Base-by-base conservation (phyloP, 441 rosid genomes). In the Arabidopsis lyrata region DNA sequence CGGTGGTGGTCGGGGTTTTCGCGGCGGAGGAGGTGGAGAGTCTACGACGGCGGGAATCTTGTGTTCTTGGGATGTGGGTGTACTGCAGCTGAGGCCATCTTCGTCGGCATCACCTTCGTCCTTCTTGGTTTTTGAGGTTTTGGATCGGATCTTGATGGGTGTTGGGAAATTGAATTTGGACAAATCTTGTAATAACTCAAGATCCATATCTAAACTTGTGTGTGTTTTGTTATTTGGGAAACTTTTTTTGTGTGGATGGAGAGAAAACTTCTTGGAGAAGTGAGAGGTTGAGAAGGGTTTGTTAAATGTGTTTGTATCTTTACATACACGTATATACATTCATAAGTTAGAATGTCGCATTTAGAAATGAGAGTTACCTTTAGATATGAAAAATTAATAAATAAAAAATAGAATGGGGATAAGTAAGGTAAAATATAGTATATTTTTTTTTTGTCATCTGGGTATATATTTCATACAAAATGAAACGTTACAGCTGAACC, bases 11-110 rank as follows among this genome's bases (percentile, higher is more conserved):
- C 63, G 84, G 3, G 88, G 82, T 82, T 93, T 93, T 53, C 83
- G 55, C 0, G 98, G 97, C 9, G 91, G 87, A 24, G 80, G 80
- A 35, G 91, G 88, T 18, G 97, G 98, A 65, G 93, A 93, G 44
- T 74, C 72, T 5, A 78, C 29, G 18, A 77, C 58, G 4, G 83
- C 41, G 0, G 95, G 97, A 75, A 89, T 93, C 86, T 82, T 83
- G 83, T 81, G 76, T 48, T 86, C 91, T 62, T 69, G 70, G 0
- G 93, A 84, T 11, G 89, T 89, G n/a, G 98, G 97, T 3, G 97
- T 90, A 42, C 41, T 70, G 70, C 95, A 90, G 49, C 70, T 54
- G 13, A 75, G 20, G 5, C 27, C 70, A 47, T 53, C 27, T 24
- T 24, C 81, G 2, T 71, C 73, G 3, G 6, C 8, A 24, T 60